Percentiles rank a stretch among this genome's conserved stretches.
These are phyloP conservation scores for Gossypium rotundifolium DNA, from an alignment of 345 rosid genomes.

Conservation along the genomic window DNA sequence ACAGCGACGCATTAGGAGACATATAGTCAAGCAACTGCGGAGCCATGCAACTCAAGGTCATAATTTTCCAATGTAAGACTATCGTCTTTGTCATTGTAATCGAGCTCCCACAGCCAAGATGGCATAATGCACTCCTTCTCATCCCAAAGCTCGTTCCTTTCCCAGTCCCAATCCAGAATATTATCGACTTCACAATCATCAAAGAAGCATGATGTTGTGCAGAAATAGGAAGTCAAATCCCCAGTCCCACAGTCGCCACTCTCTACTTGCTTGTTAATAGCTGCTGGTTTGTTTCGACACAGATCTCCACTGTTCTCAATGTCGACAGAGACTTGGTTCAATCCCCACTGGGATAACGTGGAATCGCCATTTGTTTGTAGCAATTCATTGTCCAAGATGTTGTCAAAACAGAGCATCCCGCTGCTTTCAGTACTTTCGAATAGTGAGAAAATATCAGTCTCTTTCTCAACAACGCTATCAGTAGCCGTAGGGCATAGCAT, in stretches of 20 bases:
- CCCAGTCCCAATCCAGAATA: slow-evolving; percentile 32
- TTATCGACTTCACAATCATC: not conserved
- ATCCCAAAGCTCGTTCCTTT: slow-evolving; percentile 14
- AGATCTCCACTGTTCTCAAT: not conserved
- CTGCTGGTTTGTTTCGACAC: not conserved
- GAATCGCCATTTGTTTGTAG: slow-evolving; percentile 3
- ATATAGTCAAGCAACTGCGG: not conserved
- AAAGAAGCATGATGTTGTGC: slow-evolving; percentile 20
- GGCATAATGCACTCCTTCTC: not conserved
- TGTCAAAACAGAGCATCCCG: slow-evolving; percentile 14
- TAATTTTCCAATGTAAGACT: not conserved
- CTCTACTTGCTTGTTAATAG: not conserved
- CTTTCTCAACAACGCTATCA: not conserved
- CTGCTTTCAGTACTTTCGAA: not conserved
- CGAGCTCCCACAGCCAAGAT: slow-evolving; percentile 22
- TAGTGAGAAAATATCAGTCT: slow-evolving; percentile 17
- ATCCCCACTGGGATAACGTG: not conserved
- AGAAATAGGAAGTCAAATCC: slow-evolving; percentile 15
- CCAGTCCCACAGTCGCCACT: not conserved
- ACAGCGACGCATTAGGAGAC: not conserved
- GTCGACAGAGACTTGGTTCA: not conserved
- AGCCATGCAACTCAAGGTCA: not conserved
- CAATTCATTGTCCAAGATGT: slow-evolving; percentile 12
- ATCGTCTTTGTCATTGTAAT: not conserved
- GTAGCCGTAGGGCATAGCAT: not conserved